These are phyloP conservation scores for Leucocoprinus sp. DNA, from an alignment of 768 basidiomycete species.

Conservation along the genomic window DNA sequence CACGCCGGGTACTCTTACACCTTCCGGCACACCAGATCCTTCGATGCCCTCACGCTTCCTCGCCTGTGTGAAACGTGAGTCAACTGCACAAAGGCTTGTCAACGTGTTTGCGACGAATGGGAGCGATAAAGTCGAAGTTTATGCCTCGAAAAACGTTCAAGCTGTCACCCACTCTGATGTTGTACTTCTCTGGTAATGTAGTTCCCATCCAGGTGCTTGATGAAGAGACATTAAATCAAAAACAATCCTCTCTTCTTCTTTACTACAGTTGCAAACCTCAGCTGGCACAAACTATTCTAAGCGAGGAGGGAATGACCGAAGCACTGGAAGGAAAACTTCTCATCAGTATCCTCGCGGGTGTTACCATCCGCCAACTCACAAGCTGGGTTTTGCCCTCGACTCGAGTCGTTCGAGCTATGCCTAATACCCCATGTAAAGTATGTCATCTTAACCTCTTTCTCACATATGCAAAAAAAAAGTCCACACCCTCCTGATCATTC, in stretches of 20 bases:
- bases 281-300: conserved; percentile 66
- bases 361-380: conserved; percentile 76
- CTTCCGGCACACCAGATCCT: conserved; percentile 52
- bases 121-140: conserved; percentile 63
- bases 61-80: conserved; percentile 78
- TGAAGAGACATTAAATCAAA: no score
- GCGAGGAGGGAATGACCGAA: conserved; percentile 66
- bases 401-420: conserved; percentile 92
- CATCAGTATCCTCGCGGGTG: conserved; percentile 96
- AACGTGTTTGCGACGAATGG: conserved; percentile 53
- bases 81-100: conserved; percentile 61
- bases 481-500: not conserved
- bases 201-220: no score
- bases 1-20: conserved; percentile 69
- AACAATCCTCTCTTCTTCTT: no score
- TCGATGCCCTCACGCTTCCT: conserved; percentile 73
- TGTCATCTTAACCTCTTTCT: conserved; percentile 13
- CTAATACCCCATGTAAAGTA: conserved; percentile 95
- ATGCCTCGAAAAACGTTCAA: conserved; percentile 59
- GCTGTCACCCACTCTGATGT: conserved; percentile 76
- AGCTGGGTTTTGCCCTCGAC: conserved; percentile 71
- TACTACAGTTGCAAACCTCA: conserved; percentile 88
- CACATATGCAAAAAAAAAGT: not conserved
- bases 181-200: conserved; percentile 88
- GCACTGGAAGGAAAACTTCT: conserved; percentile 86